A percentile compares a stretch with the other conserved stretches of the same genome.
Evolutionary conservation across 1,284 basidiomycete species (phyloP).

Genomic region (Ustilago nuda): DNA sequence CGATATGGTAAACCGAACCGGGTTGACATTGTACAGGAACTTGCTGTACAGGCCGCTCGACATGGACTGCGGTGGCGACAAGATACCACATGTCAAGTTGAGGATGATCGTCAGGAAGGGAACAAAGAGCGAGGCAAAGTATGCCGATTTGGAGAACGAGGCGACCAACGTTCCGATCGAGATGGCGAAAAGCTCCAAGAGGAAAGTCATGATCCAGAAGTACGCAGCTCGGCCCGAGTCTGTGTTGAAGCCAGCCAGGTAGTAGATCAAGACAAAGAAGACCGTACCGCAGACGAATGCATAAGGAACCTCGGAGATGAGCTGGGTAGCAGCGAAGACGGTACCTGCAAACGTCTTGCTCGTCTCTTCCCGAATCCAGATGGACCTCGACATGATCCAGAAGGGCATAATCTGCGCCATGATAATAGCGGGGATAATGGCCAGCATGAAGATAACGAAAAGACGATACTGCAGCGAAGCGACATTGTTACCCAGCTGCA

Average conservation of each 20-base stretch:
- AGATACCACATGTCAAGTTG: constrained; percentile 74
- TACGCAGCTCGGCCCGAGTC: constrained; percentile 76
- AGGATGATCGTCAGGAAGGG: constrained; percentile 76
- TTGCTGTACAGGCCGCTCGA: constrained; percentile 51
- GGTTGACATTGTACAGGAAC: constrained; percentile 64
- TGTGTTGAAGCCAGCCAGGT: constrained; percentile 76
- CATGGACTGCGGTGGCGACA: constrained; percentile 73
- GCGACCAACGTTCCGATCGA: constrained; percentile 67
- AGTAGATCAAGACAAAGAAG: constrained; percentile 65
- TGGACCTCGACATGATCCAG: constrained; percentile 80
- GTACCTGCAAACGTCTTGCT: constrained; percentile 60
- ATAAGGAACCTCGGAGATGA: constrained; percentile 76
- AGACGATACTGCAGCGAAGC: constrained; percentile 85
- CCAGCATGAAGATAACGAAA: constrained; percentile 75
- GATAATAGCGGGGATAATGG: constrained; percentile 80
- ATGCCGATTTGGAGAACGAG: constrained; percentile 71
- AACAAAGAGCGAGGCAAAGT: constrained; percentile 83
- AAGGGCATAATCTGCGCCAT: constrained; percentile 85
- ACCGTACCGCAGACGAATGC: constrained; percentile 72
- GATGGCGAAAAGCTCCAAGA: constrained; percentile 57
- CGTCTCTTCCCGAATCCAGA: constrained; percentile 62
- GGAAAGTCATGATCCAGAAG: constrained; percentile 74
- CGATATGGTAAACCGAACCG: constrained; percentile 54
- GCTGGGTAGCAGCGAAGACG: constrained; percentile 68
- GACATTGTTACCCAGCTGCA: constrained; percentile 78